Evolutionary conservation across 129 eudicot genomes (phyloP).

Genomic region (Daucus carota): DH1_v3.0 NC_030389.2:44347501-44348000

Average conservation of each 20-base stretch:
- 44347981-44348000: background rate
- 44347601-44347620: background rate
- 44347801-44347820: background rate
- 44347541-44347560: conserved; percentile 1
- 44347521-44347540: background rate
- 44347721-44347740: background rate
- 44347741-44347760: conserved; percentile 6
- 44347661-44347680: background rate
- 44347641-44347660: background rate
- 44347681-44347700: background rate
- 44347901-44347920: background rate
- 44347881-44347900: background rate
- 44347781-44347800: background rate
- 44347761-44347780: background rate
- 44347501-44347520: too few relatives aligned
- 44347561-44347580: background rate
- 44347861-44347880: background rate
- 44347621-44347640: background rate
- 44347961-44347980: background rate
- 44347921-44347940: background rate
- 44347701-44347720: too few relatives aligned
- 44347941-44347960: background rate
- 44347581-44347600: background rate
- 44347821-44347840: conserved; percentile 14
- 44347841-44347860: background rate